These are phyloP conservation scores for Magnusiomyces tetraspermus DNA, from an alignment of 1,139 yeast genomes.

Conservation along the genomic window DNA sequence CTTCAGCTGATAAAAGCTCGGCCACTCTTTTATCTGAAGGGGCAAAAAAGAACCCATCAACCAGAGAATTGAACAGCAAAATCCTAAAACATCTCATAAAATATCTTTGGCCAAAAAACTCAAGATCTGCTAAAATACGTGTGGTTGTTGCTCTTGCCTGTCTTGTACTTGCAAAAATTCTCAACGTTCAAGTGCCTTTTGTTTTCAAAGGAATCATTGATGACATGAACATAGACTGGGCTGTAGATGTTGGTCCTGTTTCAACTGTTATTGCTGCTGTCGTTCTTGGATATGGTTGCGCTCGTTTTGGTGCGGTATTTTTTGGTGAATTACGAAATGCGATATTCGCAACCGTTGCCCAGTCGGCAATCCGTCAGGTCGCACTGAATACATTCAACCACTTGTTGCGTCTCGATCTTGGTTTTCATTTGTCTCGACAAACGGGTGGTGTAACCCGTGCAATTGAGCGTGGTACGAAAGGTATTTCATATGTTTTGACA, in stretches of 20 bases:
- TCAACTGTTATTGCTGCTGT: conserved; percentile 54
- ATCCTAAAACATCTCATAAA: conserved; percentile 39
- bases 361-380: conserved; percentile 86
- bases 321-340: conserved; percentile 95
- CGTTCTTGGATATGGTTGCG: conserved; percentile 83
- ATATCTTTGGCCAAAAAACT: conserved; percentile 83
- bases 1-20: conserved; percentile 10
- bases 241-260: conserved; percentile 48
- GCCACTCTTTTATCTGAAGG: conserved; percentile 9
- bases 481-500: conserved; percentile 82
- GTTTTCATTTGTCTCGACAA: conserved; percentile 82
- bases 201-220: conserved; percentile 85
- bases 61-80: conserved; percentile 18
- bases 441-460: conserved; percentile 96
- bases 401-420: conserved; percentile 71
- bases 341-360: conserved; percentile 90
- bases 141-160: conserved; percentile 67
- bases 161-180: conserved; percentile 66
- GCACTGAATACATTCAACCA: conserved; percentile 84
- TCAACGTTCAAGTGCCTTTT: conserved; percentile 94
- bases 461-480: conserved; percentile 95
- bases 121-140: conserved; percentile 58
- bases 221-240: conserved; percentile 88
- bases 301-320: conserved; percentile 86
- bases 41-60: conserved; percentile 3